Evolutionary conservation across 148 eudicot genomes (phyloP).

Genomic region (Talinum fruticosum): DNA sequence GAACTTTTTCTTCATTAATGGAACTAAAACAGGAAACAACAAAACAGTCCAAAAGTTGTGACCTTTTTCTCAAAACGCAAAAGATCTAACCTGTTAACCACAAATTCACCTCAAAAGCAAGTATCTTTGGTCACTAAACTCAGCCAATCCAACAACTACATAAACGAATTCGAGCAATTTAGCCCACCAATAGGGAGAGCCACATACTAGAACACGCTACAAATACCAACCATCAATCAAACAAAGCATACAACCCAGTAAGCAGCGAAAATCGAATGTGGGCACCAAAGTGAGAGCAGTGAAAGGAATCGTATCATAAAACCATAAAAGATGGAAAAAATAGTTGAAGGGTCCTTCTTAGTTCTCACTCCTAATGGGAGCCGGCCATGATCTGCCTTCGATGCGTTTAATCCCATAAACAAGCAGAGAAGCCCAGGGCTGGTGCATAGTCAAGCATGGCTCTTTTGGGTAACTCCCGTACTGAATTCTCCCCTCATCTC

Average conservation of each 20-base stretch:
- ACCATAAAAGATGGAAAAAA: neutral
- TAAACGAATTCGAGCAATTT: neutral
- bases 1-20: no score
- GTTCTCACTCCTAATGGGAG: constrained; percentile 57
- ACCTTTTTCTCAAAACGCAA: no score
- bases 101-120: neutral
- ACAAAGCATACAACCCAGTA: neutral
- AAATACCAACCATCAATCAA: neutral
- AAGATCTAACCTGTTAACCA: no score
- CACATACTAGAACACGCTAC: neutral
- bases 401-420: constrained; percentile 81
- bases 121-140: neutral
- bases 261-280: neutral
- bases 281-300: neutral
- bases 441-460: constrained; percentile 86
- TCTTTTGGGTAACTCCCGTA: constrained; percentile 31
- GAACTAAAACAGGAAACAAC: no score
- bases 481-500: constrained; percentile 28
- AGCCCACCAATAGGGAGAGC: neutral
- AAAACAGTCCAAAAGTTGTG: neutral
- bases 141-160: neutral
- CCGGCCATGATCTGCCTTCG: constrained; percentile 98
- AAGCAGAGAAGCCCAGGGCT: constrained; percentile 95
- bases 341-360: neutral
- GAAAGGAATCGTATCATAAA: neutral